phyloP scores from a whole-genome alignment of 345 rosid species.

The Euphorbia tirucalli region DNA sequence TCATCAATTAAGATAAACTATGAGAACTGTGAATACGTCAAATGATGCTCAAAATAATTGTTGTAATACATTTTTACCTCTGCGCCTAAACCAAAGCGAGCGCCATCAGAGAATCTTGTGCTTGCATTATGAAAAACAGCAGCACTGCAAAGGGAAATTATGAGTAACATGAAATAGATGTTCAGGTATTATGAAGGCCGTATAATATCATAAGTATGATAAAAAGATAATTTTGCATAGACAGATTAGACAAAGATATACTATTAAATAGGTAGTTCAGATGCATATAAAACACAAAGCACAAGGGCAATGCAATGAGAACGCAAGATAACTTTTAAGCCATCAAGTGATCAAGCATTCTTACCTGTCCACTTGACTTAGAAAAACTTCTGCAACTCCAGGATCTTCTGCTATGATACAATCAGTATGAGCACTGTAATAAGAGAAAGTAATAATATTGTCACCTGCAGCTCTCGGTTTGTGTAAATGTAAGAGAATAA shows the following conservation, averaged over 20 bases:
- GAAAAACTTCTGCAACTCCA: slow-evolving; percentile 73
- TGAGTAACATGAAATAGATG: slow-evolving; percentile 1
- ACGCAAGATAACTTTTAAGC: background rate
- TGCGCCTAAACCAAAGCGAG: slow-evolving; percentile 95
- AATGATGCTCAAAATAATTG: background rate
- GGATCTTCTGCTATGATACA: slow-evolving; percentile 77
- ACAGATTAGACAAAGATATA: background rate
- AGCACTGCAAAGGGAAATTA: slow-evolving; percentile 54
- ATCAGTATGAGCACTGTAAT: slow-evolving; percentile 89
- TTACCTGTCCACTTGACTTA: slow-evolving; percentile 84
- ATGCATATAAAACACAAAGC: background rate
- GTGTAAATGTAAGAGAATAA: background rate
- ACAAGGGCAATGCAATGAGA: background rate
- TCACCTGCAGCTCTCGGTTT: background rate
- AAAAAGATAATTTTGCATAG: background rate
- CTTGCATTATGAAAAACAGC: slow-evolving; percentile 99
- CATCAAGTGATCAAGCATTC: background rate
- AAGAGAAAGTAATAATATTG: slow-evolving; percentile 3
- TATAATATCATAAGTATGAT: background rate
- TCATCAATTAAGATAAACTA: slow-evolving; percentile 9
- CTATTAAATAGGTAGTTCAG: background rate
- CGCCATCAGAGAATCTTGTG: slow-evolving; percentile 96
- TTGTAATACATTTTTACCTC: slow-evolving; percentile 58
- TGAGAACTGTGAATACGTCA: slow-evolving; percentile 6
- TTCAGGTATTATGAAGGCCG: background rate